A percentile compares a stretch with the other conserved stretches of the same genome.
phyloP scores from a whole-genome alignment of 495 filamentous ascomycete genomes.

The Tetracladium marchalianum region DNA sequence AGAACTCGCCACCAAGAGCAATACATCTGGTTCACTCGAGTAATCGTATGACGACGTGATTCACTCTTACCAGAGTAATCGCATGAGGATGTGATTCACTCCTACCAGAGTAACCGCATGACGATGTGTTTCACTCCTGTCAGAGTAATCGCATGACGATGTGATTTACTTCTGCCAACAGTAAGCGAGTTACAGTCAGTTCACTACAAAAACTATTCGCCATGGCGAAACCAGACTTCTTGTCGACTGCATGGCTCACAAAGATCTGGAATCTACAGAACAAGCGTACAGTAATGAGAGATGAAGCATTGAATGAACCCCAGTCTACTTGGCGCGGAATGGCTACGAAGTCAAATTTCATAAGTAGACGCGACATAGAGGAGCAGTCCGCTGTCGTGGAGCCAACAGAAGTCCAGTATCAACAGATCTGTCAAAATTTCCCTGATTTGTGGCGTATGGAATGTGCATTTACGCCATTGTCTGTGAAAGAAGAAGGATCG shows the following conservation, averaged over 20 bases:
- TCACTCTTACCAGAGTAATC: no score
- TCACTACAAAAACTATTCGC: conserved; percentile 9
- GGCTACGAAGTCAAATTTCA: not conserved
- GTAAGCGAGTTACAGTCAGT: no score
- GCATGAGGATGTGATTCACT: no score
- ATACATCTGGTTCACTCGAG: no score
- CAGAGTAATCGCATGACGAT: no score
- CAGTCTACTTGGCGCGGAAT: not conserved
- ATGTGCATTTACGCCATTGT: conserved; percentile 6
- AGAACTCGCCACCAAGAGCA: no score
- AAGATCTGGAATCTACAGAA: conserved; percentile 21
- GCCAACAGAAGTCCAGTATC: conserved; percentile 2
- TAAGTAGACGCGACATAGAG: not conserved
- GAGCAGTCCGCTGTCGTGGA: conserved; percentile 8
- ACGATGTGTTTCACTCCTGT: no score
- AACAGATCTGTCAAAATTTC: conserved; percentile 7
- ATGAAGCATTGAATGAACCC: not conserved
- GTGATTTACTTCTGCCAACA: no score
- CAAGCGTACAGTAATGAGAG: not conserved
- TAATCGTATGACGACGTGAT: no score
- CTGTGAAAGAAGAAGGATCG: not conserved
- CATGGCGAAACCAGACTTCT: not conserved
- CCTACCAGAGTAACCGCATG: no score
- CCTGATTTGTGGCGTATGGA: conserved; percentile 8
- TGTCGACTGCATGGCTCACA: conserved; percentile 12